Evolutionary conservation across 1,284 basidiomycete species (phyloP), one percentile per base, ranked within the genome.

Genomic region (Mycena sp.): DNA sequence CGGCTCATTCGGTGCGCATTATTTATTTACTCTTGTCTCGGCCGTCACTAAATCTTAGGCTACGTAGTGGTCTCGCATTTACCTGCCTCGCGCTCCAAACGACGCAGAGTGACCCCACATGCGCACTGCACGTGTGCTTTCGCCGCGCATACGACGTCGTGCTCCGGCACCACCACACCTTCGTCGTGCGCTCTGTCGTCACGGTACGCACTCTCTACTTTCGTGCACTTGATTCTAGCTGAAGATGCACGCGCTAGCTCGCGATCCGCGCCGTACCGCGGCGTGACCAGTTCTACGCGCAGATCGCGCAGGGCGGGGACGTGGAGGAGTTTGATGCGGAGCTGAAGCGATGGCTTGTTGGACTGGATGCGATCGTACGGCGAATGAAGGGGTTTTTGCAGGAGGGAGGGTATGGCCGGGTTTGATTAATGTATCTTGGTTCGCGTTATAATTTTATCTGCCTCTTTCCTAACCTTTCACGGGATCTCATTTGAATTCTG

Each of bases 51-150:
- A 83, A n/a, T n/a, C n/a, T n/a, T n/a, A n/a, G n/a, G n/a, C n/a
- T 82, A 73, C 84, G 30, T 69, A 92, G 92, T 58, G 95, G 94
- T 11, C 86, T 96, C 52, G 85, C 91, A 63, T 95, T 97, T 75
- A 96, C 93, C 23, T 90, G 89, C 68, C 79, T 86, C 65, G 95
- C 94, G 4, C 84, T 99, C 54, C 86, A 92, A 72, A 83, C 90
- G 70, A 92, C 92, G 78, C 88, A 92, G 64, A 76, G 80, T 16
- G 90, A 97, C 77, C 81, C 82, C 44, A 75, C 75, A 19, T 84
- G 90, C 50, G 94, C 97, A 72, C 83, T 99, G 53, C 84, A 90
- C 69, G 84, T 83, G 55, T 94, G 93, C 75, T 99, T 99, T 82
- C 91, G 87, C 48, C 90, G n/a, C n/a, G n/a, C n/a, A n/a, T n/a